A percentile compares a stretch with the other conserved stretches of the same genome.
These are phyloP conservation scores for Bonia amplexicaulis DNA, from an alignment of 176 grass and related monocot genomes.

Conservation along the genomic window DNA sequence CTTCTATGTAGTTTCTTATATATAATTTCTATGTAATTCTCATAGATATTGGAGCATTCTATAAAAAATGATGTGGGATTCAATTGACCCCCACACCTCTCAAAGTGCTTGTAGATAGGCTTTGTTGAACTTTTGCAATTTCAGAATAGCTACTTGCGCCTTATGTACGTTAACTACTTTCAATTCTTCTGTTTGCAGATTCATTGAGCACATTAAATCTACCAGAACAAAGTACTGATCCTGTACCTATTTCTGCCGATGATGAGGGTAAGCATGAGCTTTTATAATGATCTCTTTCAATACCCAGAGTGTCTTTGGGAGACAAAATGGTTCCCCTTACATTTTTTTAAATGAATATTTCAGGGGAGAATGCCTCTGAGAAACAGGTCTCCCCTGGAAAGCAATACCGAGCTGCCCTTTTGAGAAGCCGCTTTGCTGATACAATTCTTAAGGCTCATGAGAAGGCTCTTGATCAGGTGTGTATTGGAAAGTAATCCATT, in stretches of 20 bases:
- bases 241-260: conserved; percentile 44
- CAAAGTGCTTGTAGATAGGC: neutral
- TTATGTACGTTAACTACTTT: neutral
- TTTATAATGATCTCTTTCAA: conserved; percentile 34
- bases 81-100: neutral
- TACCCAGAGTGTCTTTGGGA: conserved; percentile 28
- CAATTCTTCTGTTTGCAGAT: conserved; percentile 38
- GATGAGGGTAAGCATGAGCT: conserved; percentile 72
- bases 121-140: conserved; percentile 11
- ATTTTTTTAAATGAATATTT: conserved; percentile 43
- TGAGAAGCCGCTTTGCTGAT: conserved; percentile 88
- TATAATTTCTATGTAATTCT: neutral
- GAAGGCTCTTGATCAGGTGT: conserved; percentile 94
- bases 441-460: conserved; percentile 98
- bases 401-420: conserved; percentile 71
- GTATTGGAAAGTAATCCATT: conserved; percentile 29
- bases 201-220: conserved; percentile 34
- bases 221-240: conserved; percentile 45
- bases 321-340: conserved; percentile 36
- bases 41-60: neutral
- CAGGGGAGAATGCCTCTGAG: conserved; percentile 68
- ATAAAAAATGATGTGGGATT: neutral
- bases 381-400: conserved; percentile 64
- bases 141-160: neutral
- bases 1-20: neutral